phyloP scores from a whole-genome alignment of 805 yeast genomes.

The Candida palmyrensis region DNA sequence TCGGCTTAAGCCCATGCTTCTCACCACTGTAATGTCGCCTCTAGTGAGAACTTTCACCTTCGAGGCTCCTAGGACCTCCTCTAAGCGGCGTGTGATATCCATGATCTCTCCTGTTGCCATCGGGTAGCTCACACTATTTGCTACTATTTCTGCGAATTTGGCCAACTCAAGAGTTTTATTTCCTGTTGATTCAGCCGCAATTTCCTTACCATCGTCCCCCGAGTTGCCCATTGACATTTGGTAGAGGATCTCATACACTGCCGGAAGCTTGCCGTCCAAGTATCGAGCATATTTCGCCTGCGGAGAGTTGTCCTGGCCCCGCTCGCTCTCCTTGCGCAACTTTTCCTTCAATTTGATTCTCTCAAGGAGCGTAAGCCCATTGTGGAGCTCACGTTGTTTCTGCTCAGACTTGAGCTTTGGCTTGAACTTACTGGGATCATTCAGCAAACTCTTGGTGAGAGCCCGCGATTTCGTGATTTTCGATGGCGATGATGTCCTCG shows the following conservation, averaged over 20 bases:
- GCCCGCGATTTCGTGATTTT: conserved; percentile 8
- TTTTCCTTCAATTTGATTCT: conserved; percentile 34
- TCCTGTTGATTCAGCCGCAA: too few species aligned
- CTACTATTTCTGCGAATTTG: conserved; percentile 21
- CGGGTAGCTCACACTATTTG: conserved; percentile 29
- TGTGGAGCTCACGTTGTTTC: conserved; percentile 11
- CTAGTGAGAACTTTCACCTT: conserved; percentile 18
- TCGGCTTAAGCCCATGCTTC: conserved; percentile 21
- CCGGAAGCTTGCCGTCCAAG: conserved; percentile 22
- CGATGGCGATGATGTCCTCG: conserved; percentile 7
- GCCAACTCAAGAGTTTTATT: conserved; percentile 19
- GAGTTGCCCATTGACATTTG: conserved; percentile 13
- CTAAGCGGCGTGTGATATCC: conserved; percentile 21
- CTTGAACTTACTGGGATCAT: conserved; percentile 30
- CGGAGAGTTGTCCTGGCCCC: conserved; percentile 12
- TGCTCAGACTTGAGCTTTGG: conserved; percentile 24
- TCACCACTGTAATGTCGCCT: conserved; percentile 21
- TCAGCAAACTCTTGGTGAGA: conserved; percentile 18
- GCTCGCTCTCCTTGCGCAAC: conserved; percentile 13
- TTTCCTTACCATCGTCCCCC: too few species aligned
- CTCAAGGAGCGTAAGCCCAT: conserved; percentile 31
- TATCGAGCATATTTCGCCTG: conserved; percentile 16
- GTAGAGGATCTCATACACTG: conserved; percentile 30
- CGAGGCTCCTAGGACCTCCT: conserved; percentile 10
- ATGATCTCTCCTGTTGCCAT: conserved; percentile 23